A percentile compares a stretch with the other conserved stretches of the same genome.
These are phyloP conservation scores for Debaryomycetaceae sp. DNA, from an alignment of 1,139 yeast species.

Conservation along the genomic window DNA sequence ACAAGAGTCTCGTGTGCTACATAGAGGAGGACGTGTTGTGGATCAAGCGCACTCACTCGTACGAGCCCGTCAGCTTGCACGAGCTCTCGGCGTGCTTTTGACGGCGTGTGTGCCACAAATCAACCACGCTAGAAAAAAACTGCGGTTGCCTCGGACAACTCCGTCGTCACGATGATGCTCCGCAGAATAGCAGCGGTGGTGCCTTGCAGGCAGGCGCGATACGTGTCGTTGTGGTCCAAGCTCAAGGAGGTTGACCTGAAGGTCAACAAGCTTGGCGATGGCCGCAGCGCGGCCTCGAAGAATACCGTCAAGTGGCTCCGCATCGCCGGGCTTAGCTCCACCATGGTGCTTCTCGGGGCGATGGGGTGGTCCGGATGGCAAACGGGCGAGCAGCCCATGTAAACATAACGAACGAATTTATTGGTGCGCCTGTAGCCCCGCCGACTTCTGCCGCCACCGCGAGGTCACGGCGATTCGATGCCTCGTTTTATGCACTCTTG, in stretches of 20 bases:
- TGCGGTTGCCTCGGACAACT: not conserved
- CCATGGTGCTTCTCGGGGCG: conserved; percentile 30
- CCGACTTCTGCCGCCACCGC: too few species aligned
- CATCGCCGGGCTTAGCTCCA: conserved; percentile 29
- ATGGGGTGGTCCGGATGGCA: conserved; percentile 34
- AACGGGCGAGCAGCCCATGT: too few species aligned
- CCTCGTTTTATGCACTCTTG: too few species aligned
- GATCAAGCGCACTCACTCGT: conserved; percentile 15
- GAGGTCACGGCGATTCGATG: too few species aligned
- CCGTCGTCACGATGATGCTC: not conserved
- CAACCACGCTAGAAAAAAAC: not conserved
- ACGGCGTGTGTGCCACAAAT: not conserved
- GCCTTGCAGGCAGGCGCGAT: conserved; percentile 2
- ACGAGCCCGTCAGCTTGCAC: conserved; percentile 21
- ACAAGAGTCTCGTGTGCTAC: conserved; percentile 16
- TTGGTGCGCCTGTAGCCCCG: too few species aligned
- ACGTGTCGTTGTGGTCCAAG: conserved; percentile 9
- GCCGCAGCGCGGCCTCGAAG: conserved; percentile 28
- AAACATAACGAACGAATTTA: too few species aligned
- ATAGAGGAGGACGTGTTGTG: conserved; percentile 34
- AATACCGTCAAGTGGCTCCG: conserved; percentile 28
- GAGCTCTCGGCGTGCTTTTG: conserved; percentile 9
- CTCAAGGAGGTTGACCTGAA: conserved; percentile 17
- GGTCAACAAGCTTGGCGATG: conserved; percentile 31
- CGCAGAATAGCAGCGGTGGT: not conserved